phyloP scores from a whole-genome alignment of 2,329 filamentous ascomycete species.

The Stemphylium vesicarium region DNA sequence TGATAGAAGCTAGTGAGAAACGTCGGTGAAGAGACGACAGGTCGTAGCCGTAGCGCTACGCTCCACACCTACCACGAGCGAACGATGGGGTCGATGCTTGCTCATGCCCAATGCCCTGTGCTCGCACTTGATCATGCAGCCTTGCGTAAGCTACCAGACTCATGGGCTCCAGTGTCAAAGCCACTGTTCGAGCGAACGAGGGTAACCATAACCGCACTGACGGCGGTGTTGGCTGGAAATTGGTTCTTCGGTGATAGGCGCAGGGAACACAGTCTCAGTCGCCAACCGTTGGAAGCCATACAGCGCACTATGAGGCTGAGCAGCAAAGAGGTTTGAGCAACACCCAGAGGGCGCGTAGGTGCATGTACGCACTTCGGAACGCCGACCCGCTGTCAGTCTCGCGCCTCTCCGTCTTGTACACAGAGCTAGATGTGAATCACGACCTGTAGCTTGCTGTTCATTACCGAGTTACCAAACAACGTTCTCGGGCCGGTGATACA shows the following conservation, averaged over 20 bases:
- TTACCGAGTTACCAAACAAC: neutral
- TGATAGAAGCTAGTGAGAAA: neutral
- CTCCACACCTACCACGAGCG: neutral
- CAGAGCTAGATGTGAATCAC: conserved; percentile 3
- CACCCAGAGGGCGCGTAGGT: conserved; percentile 4
- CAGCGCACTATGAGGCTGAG: conserved; percentile 1
- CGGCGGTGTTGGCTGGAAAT: neutral
- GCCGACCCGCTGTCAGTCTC: conserved; percentile 22
- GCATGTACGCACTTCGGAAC: conserved; percentile 15
- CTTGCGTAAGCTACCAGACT: conserved; percentile 4
- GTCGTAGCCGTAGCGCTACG: neutral
- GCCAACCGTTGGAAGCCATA: conserved; percentile 7
- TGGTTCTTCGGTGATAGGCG: neutral
- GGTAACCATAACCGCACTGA: neutral
- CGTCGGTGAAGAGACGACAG: conserved; percentile 3
- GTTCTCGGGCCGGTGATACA: conserved; percentile 14
- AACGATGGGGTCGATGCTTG: neutral
- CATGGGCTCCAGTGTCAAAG: neutral
- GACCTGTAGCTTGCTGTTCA: conserved; percentile 5
- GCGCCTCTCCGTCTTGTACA: conserved; percentile 6
- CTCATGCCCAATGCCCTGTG: conserved; percentile 12
- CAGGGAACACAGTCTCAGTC: conserved; percentile 3
- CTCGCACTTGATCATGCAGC: conserved; percentile 9
- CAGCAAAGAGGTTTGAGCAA: conserved; percentile 1
- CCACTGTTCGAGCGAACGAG: conserved; percentile 1